These are phyloP conservation scores for Panus rudis DNA, from an alignment of 768 basidiomycete genomes.

Conservation along the genomic window DNA sequence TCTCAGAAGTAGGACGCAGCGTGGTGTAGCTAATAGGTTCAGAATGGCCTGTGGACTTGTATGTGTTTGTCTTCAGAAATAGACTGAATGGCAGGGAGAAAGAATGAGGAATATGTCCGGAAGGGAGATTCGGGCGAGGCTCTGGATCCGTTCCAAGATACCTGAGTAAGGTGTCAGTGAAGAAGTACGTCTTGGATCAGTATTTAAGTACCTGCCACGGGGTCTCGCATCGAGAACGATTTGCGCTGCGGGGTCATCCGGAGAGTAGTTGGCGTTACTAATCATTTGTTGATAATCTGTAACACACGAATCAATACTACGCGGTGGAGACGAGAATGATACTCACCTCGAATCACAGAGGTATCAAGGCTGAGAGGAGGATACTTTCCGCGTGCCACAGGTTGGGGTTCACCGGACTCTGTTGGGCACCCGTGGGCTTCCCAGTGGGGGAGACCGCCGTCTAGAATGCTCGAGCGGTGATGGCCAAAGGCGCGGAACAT, in stretches of 20 bases:
- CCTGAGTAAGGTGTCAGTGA: conserved; percentile 32
- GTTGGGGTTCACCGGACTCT: conserved; percentile 29
- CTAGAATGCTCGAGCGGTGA: conserved; percentile 73
- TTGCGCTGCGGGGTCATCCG: conserved; percentile 41
- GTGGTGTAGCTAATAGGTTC: conserved; percentile 36
- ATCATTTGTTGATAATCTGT: conserved; percentile 80
- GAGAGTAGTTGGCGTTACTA: conserved; percentile 50
- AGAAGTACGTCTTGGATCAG: conserved; percentile 1
- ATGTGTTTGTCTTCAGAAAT: conserved; percentile 48
- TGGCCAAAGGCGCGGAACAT: conserved; percentile 95
- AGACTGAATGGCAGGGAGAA: conserved; percentile 75
- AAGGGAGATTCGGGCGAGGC: conserved; percentile 79
- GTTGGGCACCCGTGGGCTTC: conserved; percentile 54
- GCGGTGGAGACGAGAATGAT: background rate
- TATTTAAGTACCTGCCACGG: conserved; percentile 55
- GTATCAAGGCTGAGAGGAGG: conserved; percentile 45
- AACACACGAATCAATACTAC: background rate
- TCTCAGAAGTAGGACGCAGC: conserved; percentile 15
- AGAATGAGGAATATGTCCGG: conserved; percentile 90
- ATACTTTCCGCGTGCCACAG: conserved; percentile 33
- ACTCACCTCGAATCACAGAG: conserved; percentile 47
- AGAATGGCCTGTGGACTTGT: conserved; percentile 3
- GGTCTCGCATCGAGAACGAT: conserved; percentile 87
- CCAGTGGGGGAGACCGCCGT: conserved; percentile 91
- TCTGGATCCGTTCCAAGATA: conserved; percentile 80